Evolutionary conservation across 371 early-diverging fungal genomes (phyloP).

Genomic region (Rhizopus arrhizus): DNA sequence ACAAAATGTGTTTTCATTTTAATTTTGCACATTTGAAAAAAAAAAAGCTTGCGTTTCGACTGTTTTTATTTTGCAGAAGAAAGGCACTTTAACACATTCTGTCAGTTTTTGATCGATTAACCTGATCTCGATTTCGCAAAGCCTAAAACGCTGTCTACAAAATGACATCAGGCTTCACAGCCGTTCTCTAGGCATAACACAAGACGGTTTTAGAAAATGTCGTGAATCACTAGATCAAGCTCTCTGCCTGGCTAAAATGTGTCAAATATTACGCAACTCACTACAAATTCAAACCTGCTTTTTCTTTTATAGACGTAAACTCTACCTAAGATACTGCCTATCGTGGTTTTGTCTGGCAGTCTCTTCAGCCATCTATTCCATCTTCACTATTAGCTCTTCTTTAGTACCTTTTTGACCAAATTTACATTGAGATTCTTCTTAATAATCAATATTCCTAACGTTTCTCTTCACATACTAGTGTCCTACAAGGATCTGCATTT

Average conservation of each 20-base stretch:
- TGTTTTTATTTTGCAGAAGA: no score
- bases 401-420: constrained; percentile 25
- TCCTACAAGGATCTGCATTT: no score
- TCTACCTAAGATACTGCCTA: constrained; percentile 22
- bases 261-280: not conserved
- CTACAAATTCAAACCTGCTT: not conserved
- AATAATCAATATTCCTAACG: constrained; percentile 7
- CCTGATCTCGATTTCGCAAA: constrained; percentile 15
- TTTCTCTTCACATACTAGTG: no score
- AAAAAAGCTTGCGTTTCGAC: no score
- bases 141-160: no score
- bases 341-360: not conserved
- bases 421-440: not conserved
- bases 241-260: constrained; percentile 19
- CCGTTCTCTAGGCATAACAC: constrained; percentile 29
- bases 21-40: no score
- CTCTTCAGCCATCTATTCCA: not conserved
- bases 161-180: not conserved
- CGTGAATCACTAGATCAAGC: constrained; percentile 24
- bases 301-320: constrained; percentile 26
- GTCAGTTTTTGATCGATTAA: constrained; percentile 24
- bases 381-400: constrained; percentile 9
- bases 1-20: no score
- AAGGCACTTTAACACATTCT: constrained; percentile 18
- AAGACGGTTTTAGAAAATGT: constrained; percentile 34